phyloP scores from a whole-genome alignment of 352 stramenopile genomes.

The Phytophthora fragariaefolia region DNA sequence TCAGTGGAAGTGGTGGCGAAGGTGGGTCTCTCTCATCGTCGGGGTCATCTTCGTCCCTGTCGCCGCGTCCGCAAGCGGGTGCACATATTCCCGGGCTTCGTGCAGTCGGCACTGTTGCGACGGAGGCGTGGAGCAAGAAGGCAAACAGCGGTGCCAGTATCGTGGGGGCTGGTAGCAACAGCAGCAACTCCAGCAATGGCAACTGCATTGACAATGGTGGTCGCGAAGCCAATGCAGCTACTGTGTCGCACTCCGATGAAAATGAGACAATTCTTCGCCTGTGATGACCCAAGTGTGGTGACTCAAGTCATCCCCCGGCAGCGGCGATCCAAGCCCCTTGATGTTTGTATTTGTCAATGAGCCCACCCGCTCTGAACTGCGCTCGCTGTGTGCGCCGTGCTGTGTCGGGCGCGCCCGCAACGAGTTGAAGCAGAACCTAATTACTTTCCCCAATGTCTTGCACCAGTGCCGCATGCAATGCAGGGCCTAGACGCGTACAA shows the following conservation, averaged over 20 bases:
- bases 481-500: constrained; percentile 15
- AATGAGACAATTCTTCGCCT: constrained; percentile 23
- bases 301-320: constrained; percentile 7
- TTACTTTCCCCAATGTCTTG: constrained; percentile 31
- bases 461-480: constrained; percentile 6
- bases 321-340: constrained; percentile 9
- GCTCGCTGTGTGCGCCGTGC: constrained; percentile 25
- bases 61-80: constrained; percentile 21
- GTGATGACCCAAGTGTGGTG: constrained; percentile 4
- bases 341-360: constrained; percentile 30
- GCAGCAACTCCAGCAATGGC: neutral
- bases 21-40: constrained; percentile 35
- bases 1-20: constrained; percentile 25
- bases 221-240: constrained; percentile 1
- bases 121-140: constrained; percentile 10
- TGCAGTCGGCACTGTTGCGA: constrained; percentile 1
- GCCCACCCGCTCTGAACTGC: constrained; percentile 28
- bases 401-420: constrained; percentile 14
- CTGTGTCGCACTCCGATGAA: constrained; percentile 20
- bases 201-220: constrained; percentile 3
- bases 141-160: neutral
- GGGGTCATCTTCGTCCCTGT: constrained; percentile 30
- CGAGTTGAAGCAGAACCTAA: constrained; percentile 38
- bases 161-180: neutral
- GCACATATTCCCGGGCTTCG: constrained; percentile 10